Evolutionary conservation across 2,329 filamentous ascomycete species (phyloP).

Genomic region (Dendrostoma leiphaemia): DNA sequence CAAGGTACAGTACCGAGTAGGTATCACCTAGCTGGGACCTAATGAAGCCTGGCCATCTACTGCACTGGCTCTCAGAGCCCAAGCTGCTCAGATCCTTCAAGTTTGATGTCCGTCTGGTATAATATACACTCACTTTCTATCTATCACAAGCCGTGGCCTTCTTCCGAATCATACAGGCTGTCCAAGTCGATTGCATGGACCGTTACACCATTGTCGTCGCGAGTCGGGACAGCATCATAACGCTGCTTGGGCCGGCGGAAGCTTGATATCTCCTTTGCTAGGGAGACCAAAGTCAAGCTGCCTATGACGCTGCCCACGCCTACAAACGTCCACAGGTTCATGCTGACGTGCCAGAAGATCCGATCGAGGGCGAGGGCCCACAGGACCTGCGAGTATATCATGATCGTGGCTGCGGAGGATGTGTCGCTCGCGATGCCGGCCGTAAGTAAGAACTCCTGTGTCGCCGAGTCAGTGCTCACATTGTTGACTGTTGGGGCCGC

Average conservation of each 20-base stretch:
- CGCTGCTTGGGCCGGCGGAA: background rate
- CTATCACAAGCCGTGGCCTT: background rate
- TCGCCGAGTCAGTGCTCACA: background rate
- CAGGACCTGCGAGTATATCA: slow-evolving; percentile 58
- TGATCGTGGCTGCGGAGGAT: slow-evolving; percentile 54
- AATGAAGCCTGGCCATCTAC: too few relatives aligned
- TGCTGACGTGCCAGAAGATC: slow-evolving; percentile 6
- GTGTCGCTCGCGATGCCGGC: slow-evolving; percentile 72
- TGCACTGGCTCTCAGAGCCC: too few relatives aligned
- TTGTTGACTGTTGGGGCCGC: background rate
- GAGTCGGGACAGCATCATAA: background rate
- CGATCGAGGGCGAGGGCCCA: slow-evolving; percentile 45
- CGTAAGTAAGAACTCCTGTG: slow-evolving; percentile 75
- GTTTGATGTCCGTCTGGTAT: background rate
- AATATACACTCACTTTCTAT: too few relatives aligned
- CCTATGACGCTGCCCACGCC: slow-evolving; percentile 4
- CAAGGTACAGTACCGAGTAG: too few relatives aligned
- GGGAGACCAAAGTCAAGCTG: slow-evolving; percentile 7
- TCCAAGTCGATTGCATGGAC: slow-evolving; percentile 2
- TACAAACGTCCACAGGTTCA: slow-evolving; percentile 8
- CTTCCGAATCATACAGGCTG: slow-evolving; percentile 1
- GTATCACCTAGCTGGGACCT: too few relatives aligned
- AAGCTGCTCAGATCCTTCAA: background rate
- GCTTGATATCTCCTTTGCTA: slow-evolving; percentile 9
- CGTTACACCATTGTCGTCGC: background rate